phyloP scores from a whole-genome alignment of 2,329 filamentous ascomycete species.

The Phaeosphaeriaceae sp. region DNA sequence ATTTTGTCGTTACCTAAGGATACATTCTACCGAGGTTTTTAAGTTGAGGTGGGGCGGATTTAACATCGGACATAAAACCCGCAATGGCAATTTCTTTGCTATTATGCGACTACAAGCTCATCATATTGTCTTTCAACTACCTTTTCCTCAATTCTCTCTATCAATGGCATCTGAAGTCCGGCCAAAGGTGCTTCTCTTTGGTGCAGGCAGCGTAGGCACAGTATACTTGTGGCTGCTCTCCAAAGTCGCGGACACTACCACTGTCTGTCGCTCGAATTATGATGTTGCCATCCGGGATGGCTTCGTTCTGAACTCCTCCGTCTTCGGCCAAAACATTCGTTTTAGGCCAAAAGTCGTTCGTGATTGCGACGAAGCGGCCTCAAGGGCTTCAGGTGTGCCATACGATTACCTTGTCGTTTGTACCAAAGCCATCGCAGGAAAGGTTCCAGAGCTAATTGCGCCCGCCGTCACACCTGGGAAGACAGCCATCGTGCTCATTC shows the following conservation, averaged over 20 bases:
- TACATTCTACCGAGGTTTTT: no score
- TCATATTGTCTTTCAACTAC: no score
- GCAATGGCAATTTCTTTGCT: no score
- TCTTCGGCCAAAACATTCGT: constrained; percentile 45
- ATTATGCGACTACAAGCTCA: no score
- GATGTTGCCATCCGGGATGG: constrained; percentile 49
- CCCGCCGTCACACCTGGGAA: constrained; percentile 47
- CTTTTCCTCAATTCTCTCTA: background rate
- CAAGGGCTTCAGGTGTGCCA: constrained; percentile 13
- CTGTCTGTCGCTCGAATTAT: constrained; percentile 56
- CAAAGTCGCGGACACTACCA: constrained; percentile 50
- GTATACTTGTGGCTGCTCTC: constrained; percentile 52
- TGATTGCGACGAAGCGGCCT: constrained; percentile 45
- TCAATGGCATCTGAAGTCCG: constrained; percentile 13
- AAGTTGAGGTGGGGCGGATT: no score
- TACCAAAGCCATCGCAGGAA: constrained; percentile 54
- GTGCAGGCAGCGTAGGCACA: constrained; percentile 52
- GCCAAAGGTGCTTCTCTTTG: constrained; percentile 48
- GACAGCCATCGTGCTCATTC: constrained; percentile 65
- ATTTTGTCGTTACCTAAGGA: no score
- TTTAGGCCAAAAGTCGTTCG: constrained; percentile 46
- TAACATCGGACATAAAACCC: no score
- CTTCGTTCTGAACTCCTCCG: constrained; percentile 50
- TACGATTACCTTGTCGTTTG: constrained; percentile 59
- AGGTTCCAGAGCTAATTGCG: constrained; percentile 45